phyloP scores from a whole-genome alignment of 106 monocot genomes.

The Ottelia alismoides region DNA sequence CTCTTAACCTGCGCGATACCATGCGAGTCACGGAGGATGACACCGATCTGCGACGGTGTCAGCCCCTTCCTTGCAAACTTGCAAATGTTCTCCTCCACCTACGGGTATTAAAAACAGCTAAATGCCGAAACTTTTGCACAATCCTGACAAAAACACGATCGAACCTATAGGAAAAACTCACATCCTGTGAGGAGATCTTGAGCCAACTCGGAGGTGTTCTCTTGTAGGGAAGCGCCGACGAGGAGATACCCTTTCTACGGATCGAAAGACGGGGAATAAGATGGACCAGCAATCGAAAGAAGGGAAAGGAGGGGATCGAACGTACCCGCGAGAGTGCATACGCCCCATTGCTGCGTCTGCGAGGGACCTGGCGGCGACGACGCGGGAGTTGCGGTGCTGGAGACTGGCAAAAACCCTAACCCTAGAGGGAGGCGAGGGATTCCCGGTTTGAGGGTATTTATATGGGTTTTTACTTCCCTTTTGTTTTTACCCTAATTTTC shows the following conservation, averaged over 20 bases:
- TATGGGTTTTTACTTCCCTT: too few species aligned
- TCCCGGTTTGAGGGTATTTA: too few species aligned
- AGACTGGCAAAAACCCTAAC: too few species aligned
- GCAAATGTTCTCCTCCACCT: constrained; percentile 66
- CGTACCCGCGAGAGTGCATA: constrained; percentile 46
- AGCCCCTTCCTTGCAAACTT: constrained; percentile 83
- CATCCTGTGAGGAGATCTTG: constrained; percentile 51
- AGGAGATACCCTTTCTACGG: constrained; percentile 54
- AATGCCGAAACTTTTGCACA: too few species aligned
- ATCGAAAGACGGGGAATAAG: background rate
- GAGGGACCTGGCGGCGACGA: too few species aligned
- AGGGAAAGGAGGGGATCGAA: background rate
- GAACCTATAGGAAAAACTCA: too few species aligned
- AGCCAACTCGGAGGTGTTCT: constrained; percentile 67
- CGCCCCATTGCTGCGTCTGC: constrained; percentile 39
- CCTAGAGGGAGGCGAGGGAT: too few species aligned
- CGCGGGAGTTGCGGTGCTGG: too few species aligned
- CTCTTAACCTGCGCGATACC: constrained; percentile 73
- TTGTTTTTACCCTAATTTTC: too few species aligned
- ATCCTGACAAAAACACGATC: too few species aligned
- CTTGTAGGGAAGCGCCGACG: constrained; percentile 67
- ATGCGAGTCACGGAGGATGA: constrained; percentile 70
- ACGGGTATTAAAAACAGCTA: too few species aligned
- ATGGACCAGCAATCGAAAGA: background rate
- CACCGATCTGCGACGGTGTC: constrained; percentile 78